phyloP scores from a whole-genome alignment of 2,329 filamentous ascomycete genomes.

The Ophiostoma sp. region DNA sequence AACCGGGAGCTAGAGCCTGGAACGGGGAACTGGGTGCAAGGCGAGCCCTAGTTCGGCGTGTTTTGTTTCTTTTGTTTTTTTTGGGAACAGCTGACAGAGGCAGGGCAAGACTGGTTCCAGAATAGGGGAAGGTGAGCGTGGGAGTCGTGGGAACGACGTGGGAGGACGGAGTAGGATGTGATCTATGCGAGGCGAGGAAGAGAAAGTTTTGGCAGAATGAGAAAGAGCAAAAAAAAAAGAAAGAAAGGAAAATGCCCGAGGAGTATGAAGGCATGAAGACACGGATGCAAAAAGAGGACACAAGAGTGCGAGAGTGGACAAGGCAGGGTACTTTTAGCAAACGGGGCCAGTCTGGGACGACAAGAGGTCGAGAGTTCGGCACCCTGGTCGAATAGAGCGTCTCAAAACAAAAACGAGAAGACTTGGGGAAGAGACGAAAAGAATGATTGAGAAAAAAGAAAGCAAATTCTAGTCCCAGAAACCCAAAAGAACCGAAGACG shows the following conservation, averaged over 20 bases:
- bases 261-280: background rate
- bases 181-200: background rate
- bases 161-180: background rate
- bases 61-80: slow-evolving; percentile 12
- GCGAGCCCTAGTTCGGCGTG: background rate
- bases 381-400: background rate
- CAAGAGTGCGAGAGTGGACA: background rate
- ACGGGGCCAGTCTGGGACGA: background rate
- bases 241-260: background rate
- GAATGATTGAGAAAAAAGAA: background rate
- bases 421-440: background rate
- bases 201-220: background rate
- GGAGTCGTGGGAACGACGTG: background rate
- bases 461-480: background rate
- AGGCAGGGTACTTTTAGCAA: background rate
- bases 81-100: background rate
- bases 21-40: background rate
- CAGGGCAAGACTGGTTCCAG: background rate
- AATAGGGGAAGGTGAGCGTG: background rate
- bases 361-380: background rate
- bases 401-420: background rate
- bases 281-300: background rate
- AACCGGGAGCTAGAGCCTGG: background rate
- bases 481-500: background rate
- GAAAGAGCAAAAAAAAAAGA: background rate